Conservation (phyloP, 2,329 filamentous ascomycete genomes). For the Pyricularia grisea region DNA sequence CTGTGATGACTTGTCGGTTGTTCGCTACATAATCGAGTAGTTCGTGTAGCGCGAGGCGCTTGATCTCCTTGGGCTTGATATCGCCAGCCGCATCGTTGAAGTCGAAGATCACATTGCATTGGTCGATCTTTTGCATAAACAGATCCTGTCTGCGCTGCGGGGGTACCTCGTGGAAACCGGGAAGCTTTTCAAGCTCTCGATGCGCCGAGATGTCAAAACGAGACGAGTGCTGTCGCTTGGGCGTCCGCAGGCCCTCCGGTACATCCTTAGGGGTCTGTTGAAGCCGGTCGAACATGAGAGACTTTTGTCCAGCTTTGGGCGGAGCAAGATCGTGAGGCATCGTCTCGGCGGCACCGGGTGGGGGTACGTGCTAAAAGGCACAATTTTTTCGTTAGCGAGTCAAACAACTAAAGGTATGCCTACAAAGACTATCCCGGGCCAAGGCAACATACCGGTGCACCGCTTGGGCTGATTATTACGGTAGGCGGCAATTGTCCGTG, state of each 20-base stretch:
- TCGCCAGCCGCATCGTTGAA: conserved; percentile 97
- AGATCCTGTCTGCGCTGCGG: conserved; percentile 91
- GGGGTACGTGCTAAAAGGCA: conserved; percentile 66
- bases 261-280: conserved; percentile 94
- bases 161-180: conserved; percentile 94
- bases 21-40: conserved; percentile 97
- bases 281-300: conserved; percentile 78
- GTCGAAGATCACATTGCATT: conserved; percentile 99
- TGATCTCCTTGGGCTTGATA: conserved; percentile 99
- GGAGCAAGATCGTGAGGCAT: conserved; percentile 97
- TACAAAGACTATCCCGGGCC: neutral
- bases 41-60: conserved; percentile 89
- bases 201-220: conserved; percentile 97
- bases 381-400: neutral
- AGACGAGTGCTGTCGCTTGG: conserved; percentile 94
- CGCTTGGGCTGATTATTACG: conserved; percentile 81
- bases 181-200: conserved; percentile 91
- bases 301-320: conserved; percentile 85
- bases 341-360: conserved; percentile 87
- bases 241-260: conserved; percentile 87
- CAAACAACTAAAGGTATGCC: too few relatives aligned
- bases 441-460: conserved; percentile 62
- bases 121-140: conserved; percentile 99
- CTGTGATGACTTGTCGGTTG: conserved; percentile 95
- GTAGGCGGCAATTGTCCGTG: conserved; percentile 65